Percentiles rank a stretch among this genome's conserved stretches.
phyloP scores from a whole-genome alignment of 306 rosid species.

The Gleditsia sinensis region DNA sequence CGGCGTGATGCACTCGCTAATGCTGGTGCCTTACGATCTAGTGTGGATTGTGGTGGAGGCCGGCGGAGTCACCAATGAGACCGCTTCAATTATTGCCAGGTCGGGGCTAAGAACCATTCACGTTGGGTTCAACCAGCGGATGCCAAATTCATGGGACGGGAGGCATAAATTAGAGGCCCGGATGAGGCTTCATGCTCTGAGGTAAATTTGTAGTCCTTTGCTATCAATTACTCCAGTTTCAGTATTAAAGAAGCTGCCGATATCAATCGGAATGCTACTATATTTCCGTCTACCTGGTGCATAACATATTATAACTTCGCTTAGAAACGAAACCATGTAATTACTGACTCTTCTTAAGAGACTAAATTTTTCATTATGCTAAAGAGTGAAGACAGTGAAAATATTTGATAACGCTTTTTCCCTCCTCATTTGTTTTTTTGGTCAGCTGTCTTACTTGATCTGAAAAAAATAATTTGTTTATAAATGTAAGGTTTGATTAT shows the following conservation, averaged over 20 bases:
- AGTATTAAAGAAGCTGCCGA: constrained; percentile 4
- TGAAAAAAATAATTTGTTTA: constrained; percentile 9
- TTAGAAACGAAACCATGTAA: not conserved
- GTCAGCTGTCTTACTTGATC: not conserved
- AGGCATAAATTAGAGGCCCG: constrained; percentile 80
- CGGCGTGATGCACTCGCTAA: constrained; percentile 92
- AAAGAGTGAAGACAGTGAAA: not conserved
- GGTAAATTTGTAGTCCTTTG: constrained; percentile 42
- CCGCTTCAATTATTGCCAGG: constrained; percentile 71
- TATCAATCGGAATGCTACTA: not conserved
- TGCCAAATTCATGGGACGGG: constrained; percentile 86
- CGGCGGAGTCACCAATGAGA: constrained; percentile 84
- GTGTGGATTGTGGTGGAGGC: constrained; percentile 98
- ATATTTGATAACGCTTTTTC: not conserved
- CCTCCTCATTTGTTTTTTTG: not conserved
- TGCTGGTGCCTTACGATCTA: constrained; percentile 83
- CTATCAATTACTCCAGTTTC: constrained; percentile 14
- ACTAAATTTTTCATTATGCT: not conserved
- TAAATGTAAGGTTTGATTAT: constrained; percentile 34
- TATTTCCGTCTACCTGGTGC: not conserved
- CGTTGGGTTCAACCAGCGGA: constrained; percentile 59
- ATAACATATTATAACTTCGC: not conserved
- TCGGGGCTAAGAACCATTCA: constrained; percentile 77
- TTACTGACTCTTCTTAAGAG: not conserved
- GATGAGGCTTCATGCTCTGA: constrained; percentile 88